Conservation (phyloP, 495 filamentous ascomycete genomes). For the Beverwykella pulmonaria region DNA sequence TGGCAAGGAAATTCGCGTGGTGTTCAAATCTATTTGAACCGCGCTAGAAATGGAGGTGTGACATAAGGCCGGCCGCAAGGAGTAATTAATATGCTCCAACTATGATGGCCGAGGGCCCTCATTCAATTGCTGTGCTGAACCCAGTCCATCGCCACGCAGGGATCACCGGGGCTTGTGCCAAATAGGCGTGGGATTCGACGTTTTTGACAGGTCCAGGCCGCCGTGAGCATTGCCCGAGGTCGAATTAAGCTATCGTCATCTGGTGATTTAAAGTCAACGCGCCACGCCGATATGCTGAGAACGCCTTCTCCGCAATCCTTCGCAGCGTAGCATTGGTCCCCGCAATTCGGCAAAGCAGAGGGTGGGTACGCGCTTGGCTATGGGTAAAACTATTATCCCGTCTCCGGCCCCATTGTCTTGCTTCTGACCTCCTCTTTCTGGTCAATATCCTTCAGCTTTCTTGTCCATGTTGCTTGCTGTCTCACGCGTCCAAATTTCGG, state of each 20-base stretch:
- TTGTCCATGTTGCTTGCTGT: conserved; percentile 3
- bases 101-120: conserved; percentile 31
- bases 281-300: conserved; percentile 6
- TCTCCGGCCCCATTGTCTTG: background rate
- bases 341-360: conserved; percentile 29
- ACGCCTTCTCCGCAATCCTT: conserved; percentile 33
- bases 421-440: conserved; percentile 24
- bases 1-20: conserved; percentile 34
- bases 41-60: conserved; percentile 34
- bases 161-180: conserved; percentile 30
- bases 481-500: conserved; percentile 30
- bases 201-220: conserved; percentile 12
- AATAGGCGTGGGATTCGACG: conserved; percentile 18
- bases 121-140: conserved; percentile 28
- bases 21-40: conserved; percentile 36
- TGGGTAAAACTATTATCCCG: conserved; percentile 27
- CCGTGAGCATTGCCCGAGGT: conserved; percentile 28
- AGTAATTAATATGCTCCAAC: conserved; percentile 32
- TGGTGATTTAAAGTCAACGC: conserved; percentile 23
- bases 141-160: conserved; percentile 31
- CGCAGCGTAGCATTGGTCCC: conserved; percentile 33
- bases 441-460: background rate
- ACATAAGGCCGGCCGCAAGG: conserved; percentile 35
- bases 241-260: conserved; percentile 37
- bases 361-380: background rate